Percentiles rank a stretch among this genome's conserved stretches.
Conservation (phyloP, 257 asterid genomes). For the Apocynum venetum region DNA sequence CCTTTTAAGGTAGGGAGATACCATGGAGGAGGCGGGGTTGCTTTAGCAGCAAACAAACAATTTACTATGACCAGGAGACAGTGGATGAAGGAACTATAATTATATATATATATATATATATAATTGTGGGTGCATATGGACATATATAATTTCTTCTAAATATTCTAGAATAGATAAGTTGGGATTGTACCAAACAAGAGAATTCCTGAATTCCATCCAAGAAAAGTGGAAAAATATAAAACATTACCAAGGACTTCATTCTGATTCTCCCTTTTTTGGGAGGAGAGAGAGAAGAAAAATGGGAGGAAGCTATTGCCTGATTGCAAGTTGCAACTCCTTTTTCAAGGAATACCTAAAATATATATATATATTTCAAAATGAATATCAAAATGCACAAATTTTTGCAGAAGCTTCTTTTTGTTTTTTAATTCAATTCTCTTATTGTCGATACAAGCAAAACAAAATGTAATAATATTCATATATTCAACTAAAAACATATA, state of each 20-base stretch:
- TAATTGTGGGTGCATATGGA: too few relatives aligned
- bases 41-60: conserved; percentile 5
- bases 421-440: not conserved
- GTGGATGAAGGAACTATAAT: not conserved
- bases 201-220: conserved; percentile 3
- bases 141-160: not conserved
- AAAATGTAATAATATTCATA: conserved; percentile 13
- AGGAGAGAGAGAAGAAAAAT: not conserved
- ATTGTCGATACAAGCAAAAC: conserved; percentile 9
- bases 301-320: not conserved
- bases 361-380: not conserved
- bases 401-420: not conserved
- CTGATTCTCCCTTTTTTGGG: not conserved
- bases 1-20: not conserved
- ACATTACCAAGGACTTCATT: not conserved
- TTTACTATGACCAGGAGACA: not conserved
- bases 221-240: conserved; percentile 3
- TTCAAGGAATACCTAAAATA: not conserved
- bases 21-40: not conserved
- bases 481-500: conserved; percentile 11
- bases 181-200: conserved; percentile 11
- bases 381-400: not conserved
- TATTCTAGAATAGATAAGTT: not conserved
- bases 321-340: not conserved
- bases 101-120: too few relatives aligned